A percentile compares a stretch with the other conserved stretches of the same genome.
These are phyloP conservation scores for Diutina pseudorugosa DNA, from an alignment of 1,139 yeast species.

Conservation along the genomic window DNA sequence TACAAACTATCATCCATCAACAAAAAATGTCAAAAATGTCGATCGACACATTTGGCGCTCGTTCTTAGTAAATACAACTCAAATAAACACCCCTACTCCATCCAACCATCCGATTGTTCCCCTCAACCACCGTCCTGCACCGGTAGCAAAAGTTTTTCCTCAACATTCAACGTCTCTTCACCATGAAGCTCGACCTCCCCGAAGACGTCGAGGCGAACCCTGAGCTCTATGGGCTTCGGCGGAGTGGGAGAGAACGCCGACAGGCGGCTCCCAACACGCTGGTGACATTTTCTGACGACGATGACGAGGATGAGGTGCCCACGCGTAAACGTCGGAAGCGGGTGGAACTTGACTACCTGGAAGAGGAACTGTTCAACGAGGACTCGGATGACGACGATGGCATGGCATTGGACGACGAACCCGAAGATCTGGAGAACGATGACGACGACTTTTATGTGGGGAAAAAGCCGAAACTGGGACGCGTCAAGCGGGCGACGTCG, in stretches of 20 bases:
- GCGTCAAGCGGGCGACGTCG: not conserved
- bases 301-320: slow-evolving; percentile 16
- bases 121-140: slow-evolving; percentile 2
- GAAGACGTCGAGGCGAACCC: slow-evolving; percentile 38
- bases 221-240: slow-evolving; percentile 81
- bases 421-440: slow-evolving; percentile 13
- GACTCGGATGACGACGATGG: slow-evolving; percentile 18
- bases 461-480: not conserved
- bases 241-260: slow-evolving; percentile 58
- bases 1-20: not conserved
- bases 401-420: slow-evolving; percentile 19
- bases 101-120: not conserved
- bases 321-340: not conserved
- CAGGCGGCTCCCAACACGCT: slow-evolving; percentile 14
- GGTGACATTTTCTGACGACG: slow-evolving; percentile 11
- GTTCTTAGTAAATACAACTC: not conserved
- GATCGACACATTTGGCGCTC: not conserved
- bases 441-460: slow-evolving; percentile 6
- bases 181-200: slow-evolving; percentile 5
- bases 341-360: slow-evolving; percentile 3
- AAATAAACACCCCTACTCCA: not conserved
- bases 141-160: not conserved
- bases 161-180: not conserved
- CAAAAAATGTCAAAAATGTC: no score
- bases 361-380: slow-evolving; percentile 10